A percentile compares a stretch with the other conserved stretches of the same genome.
phyloP scores from a whole-genome alignment of 331 rosid species.

The Arachis monticola region DNA sequence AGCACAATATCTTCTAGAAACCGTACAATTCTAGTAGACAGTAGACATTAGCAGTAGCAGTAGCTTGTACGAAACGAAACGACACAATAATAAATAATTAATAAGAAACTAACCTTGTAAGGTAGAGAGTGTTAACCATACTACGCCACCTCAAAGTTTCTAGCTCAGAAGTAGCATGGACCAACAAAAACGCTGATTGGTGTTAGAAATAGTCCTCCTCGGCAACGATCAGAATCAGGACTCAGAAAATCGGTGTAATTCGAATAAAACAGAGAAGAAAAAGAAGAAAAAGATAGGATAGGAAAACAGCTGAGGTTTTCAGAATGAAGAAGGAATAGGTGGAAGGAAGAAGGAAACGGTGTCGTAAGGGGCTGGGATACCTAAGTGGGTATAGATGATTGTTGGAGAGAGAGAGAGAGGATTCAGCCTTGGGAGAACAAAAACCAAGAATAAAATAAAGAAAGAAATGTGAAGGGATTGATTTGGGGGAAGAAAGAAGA shows the following conservation, averaged over 20 bases:
- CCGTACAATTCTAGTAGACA: not conserved
- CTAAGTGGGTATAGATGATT: not conserved
- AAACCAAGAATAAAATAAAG: not conserved
- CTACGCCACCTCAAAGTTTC: conserved; percentile 28
- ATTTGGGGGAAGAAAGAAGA: not conserved
- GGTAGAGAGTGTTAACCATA: conserved; percentile 38
- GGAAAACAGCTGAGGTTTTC: not conserved
- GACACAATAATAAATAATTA: too few species aligned
- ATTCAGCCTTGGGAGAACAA: not conserved
- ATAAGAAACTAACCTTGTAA: conserved; percentile 35
- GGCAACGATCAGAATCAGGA: conserved; percentile 24
- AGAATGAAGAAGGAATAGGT: not conserved
- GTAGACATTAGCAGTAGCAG: conserved; percentile 6
- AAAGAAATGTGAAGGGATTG: not conserved
- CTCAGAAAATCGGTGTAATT: conserved; percentile 8
- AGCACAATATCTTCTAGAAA: conserved; percentile 5
- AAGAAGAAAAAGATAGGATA: not conserved
- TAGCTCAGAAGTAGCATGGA: conserved; percentile 30
- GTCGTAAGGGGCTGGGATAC: not conserved
- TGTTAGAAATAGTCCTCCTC: not conserved
- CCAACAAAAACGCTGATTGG: not conserved
- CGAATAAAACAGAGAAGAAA: not conserved
- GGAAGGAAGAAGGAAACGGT: not conserved
- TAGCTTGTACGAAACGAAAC: not conserved
- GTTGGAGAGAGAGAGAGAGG: not conserved